Conservation (phyloP, 2,329 filamentous ascomycete species). For the Ascochyta pisi region DNA sequence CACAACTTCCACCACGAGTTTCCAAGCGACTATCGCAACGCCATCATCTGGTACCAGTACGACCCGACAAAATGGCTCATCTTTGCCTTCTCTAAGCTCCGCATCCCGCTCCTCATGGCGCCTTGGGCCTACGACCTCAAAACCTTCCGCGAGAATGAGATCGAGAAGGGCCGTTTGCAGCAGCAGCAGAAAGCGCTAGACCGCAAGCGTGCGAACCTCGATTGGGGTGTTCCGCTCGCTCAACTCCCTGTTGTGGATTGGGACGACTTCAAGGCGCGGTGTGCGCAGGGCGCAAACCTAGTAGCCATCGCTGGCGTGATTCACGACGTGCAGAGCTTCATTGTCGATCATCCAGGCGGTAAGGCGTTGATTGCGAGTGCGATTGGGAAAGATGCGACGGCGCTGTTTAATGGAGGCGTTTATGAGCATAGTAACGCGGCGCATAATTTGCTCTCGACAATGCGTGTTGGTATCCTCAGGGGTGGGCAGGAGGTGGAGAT, state of each 20-base stretch:
- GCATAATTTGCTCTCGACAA: conserved; percentile 49
- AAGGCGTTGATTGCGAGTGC: conserved; percentile 45
- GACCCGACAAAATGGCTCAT: conserved; percentile 53
- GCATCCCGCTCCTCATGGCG: conserved; percentile 30
- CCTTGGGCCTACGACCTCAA: conserved; percentile 48
- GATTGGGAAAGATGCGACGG: conserved; percentile 50
- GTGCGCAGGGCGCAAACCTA: conserved; percentile 40
- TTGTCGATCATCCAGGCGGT: conserved; percentile 49
- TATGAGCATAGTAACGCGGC: conserved; percentile 51
- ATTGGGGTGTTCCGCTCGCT: conserved; percentile 48
- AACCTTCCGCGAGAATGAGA: conserved; percentile 50
- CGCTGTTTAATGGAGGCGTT: conserved; percentile 50
- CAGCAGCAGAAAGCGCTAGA: conserved; percentile 51
- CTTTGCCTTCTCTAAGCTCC: conserved; percentile 39
- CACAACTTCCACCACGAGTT: conserved; percentile 54
- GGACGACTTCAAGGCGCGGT: conserved; percentile 46
- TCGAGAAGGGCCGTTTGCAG: conserved; percentile 51
- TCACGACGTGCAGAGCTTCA: conserved; percentile 47
- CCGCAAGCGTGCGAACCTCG: conserved; percentile 42
- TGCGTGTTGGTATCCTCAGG: conserved; percentile 48
- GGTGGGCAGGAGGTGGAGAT: conserved; percentile 51
- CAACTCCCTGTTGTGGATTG: conserved; percentile 49
- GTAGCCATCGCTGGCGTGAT: conserved; percentile 48
- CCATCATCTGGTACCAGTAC: conserved; percentile 49
- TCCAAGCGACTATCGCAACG: conserved; percentile 51